phyloP scores from a whole-genome alignment of 2,329 filamentous ascomycete species.

The Tolypocladium sp. region DNA sequence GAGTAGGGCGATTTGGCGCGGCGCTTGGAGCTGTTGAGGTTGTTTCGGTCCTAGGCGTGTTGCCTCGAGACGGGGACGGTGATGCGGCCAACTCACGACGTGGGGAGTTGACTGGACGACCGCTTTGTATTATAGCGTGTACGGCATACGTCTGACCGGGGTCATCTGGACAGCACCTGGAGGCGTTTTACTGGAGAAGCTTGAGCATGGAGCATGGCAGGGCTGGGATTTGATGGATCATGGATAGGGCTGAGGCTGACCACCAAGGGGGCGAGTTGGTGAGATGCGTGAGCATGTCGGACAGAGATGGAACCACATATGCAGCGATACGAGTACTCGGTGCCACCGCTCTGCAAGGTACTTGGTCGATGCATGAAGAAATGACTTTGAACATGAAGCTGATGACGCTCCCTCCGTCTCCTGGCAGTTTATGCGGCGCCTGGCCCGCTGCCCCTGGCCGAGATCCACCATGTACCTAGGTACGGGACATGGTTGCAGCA shows the following conservation, averaged over 20 bases:
- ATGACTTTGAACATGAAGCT: too few species aligned
- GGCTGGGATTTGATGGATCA: not conserved
- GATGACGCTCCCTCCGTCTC: too few species aligned
- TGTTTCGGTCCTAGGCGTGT: not conserved
- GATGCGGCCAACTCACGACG: not conserved
- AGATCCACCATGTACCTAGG: too few species aligned
- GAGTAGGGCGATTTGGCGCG: constrained; percentile 1
- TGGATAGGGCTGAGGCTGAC: not conserved
- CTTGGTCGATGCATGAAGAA: not conserved
- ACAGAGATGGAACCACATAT: not conserved
- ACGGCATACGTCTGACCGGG: not conserved
- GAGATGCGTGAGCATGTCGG: not conserved
- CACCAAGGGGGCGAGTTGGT: not conserved
- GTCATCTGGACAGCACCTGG: not conserved
- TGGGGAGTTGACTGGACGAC: not conserved
- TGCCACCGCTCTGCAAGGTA: not conserved
- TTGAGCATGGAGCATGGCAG: not conserved
- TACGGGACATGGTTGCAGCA: too few species aligned
- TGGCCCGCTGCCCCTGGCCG: too few species aligned
- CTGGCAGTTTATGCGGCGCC: too few species aligned
- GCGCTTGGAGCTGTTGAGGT: not conserved
- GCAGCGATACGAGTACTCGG: not conserved
- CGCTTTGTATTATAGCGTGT: not conserved
- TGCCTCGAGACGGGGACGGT: not conserved
- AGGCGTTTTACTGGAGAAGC: not conserved